Evolutionary conservation across 2,329 filamentous ascomycete genomes (phyloP), one percentile per base, ranked within the genome.

Genomic region (Decorospora gaudefroyi): DNA sequence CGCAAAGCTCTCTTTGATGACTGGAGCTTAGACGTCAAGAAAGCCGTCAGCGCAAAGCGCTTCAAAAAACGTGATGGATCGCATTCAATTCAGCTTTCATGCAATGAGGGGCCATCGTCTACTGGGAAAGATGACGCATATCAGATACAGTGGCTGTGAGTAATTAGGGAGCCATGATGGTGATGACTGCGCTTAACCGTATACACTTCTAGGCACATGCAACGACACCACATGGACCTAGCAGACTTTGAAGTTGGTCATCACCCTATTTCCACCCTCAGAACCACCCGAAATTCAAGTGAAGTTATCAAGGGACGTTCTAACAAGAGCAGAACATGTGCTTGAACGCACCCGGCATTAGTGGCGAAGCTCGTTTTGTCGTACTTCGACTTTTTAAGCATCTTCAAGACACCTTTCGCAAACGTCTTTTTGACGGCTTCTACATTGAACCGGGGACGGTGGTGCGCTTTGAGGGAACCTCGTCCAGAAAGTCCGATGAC

Each of bases 401-500:
- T 8, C 9, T 51, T 5, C 27, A 35, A 25, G 21, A 21, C 17
- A 21, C 15, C 5, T 27, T 32, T 25, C 17, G 23, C 16, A 35
- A 43, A 19, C 29, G 31, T 6, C 37, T 30, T 22, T 32, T 32
- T 19, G 35, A 45, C 29, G 49, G 44, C 11, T 44, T 28, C 16
- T 34, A 10, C 10, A 48, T 51, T 10, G 31, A 48, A n/a, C 49
- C 49, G 10, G 49, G 49, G 2, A 51, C 49, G 6, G 49, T 51
- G 7, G 11, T 51, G 9, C 49, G 43, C 28, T 48, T 25, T 17
- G 43, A 51, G n/a, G 49, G 49, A 1, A 34, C 12, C 7, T 29
- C 35, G 9, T 23, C 25, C 2, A 39, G 25, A 16, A 10, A 15
- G 4, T 1, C 34, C 4, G 21, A 42, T n/a, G 17, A 29, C 6